These are phyloP conservation scores for Sclerotinia sclerotiorum DNA, from an alignment of 2,329 filamentous ascomycete species.

Conservation along the genomic window DNA sequence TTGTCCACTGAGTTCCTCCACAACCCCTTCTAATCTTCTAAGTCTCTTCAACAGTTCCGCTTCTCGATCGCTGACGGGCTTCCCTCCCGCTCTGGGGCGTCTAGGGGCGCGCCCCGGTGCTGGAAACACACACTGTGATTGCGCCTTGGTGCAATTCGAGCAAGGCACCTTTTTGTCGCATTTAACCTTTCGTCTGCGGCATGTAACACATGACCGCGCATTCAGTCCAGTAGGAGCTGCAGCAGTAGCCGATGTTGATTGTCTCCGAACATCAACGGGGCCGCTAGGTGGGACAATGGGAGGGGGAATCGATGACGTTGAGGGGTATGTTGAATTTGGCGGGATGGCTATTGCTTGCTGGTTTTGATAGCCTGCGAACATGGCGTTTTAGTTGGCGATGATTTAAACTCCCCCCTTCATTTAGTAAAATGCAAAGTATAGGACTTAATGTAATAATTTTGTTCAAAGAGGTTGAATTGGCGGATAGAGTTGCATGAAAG, in stretches of 20 bases:
- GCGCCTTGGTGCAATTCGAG: conserved; percentile 69
- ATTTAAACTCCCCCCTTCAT: conserved; percentile 2
- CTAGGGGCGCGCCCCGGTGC: conserved; percentile 71
- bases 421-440: neutral
- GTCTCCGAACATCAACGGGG: conserved; percentile 24
- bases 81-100: conserved; percentile 65
- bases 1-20: conserved; percentile 66
- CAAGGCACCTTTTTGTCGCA: conserved; percentile 76
- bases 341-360: conserved; percentile 12
- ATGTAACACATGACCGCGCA: conserved; percentile 49
- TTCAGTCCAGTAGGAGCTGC: conserved; percentile 34
- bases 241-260: conserved; percentile 26
- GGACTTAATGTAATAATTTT: neutral
- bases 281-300: conserved; percentile 19
- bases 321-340: conserved; percentile 13
- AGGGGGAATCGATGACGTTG: conserved; percentile 10
- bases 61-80: conserved; percentile 58
- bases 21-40: conserved; percentile 72
- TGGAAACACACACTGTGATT: conserved; percentile 72
- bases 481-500: neutral
- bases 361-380: conserved; percentile 21
- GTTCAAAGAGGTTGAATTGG: neutral
- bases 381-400: conserved; percentile 1
- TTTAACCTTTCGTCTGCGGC: conserved; percentile 64
- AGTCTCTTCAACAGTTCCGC: conserved; percentile 70